phyloP scores from a whole-genome alignment of 345 rosid genomes.

The Camelina laxa region DNA sequence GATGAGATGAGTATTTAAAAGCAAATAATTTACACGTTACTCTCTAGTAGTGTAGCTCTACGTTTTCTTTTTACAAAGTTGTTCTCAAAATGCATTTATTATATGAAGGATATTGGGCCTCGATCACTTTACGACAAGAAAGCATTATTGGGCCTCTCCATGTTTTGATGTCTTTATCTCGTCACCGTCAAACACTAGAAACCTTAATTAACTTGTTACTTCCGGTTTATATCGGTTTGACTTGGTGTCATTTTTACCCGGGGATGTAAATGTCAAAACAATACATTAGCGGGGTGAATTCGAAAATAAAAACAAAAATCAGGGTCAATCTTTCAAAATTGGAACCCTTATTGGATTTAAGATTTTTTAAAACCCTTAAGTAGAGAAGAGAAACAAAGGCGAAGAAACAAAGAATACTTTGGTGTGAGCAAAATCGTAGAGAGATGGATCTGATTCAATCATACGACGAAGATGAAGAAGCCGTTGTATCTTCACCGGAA shows the following conservation, averaged over 20 bases:
- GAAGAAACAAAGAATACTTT: background rate
- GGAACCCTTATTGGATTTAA: conserved; percentile 22
- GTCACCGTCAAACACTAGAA: too few relatives aligned
- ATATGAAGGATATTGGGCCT: too few relatives aligned
- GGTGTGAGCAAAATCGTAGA: background rate
- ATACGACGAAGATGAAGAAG: conserved; percentile 41
- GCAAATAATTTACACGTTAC: too few relatives aligned
- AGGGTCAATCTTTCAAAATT: background rate
- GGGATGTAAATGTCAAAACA: background rate
- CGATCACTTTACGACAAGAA: too few relatives aligned
- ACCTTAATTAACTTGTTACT: too few relatives aligned
- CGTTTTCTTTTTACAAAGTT: too few relatives aligned
- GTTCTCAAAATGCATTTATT: too few relatives aligned
- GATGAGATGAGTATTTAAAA: too few relatives aligned
- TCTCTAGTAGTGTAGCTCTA: too few relatives aligned
- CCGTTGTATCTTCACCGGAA: conserved; percentile 53
- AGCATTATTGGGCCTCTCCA: too few relatives aligned
- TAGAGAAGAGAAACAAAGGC: conserved; percentile 10
- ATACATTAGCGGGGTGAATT: background rate
- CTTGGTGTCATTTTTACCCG: background rate
- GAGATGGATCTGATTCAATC: conserved; percentile 48
- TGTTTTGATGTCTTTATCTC: too few relatives aligned
- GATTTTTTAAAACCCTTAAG: conserved; percentile 28
- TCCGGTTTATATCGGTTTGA: too few relatives aligned
- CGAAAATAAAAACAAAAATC: background rate